These are phyloP conservation scores for Lanmaoa rubissima DNA, from an alignment of 768 basidiomycete genomes.

Conservation along the genomic window DNA sequence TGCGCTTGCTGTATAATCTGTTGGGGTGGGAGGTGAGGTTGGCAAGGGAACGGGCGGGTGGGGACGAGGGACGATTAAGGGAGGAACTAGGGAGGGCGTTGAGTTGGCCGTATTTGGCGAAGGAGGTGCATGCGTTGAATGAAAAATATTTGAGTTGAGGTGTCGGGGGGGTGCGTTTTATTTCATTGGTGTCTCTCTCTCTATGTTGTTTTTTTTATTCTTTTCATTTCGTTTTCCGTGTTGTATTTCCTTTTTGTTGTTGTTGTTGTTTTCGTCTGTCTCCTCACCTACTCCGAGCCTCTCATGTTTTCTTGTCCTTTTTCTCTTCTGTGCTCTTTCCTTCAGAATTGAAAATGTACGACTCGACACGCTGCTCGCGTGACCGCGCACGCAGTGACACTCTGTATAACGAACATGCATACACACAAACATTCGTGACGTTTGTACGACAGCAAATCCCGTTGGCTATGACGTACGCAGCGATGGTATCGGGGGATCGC, in stretches of 20 bases:
- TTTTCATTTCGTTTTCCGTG: not conserved
- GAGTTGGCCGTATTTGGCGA: slow-evolving; percentile 82
- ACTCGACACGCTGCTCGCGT: not conserved
- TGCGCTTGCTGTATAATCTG: slow-evolving; percentile 92
- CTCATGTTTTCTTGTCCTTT: not conserved
- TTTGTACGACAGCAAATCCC: no score
- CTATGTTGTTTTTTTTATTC: not conserved
- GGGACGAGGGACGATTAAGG: slow-evolving; percentile 47
- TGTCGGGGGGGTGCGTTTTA: not conserved
- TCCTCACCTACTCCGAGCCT: no score
- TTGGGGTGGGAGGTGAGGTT: slow-evolving; percentile 93
- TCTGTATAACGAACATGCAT: not conserved
- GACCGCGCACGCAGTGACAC: not conserved
- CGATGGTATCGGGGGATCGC: no score
- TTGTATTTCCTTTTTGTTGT: not conserved
- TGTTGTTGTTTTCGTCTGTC: not conserved
- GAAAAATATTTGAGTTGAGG: slow-evolving; percentile 69
- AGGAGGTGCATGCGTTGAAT: slow-evolving; percentile 82
- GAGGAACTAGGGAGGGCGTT: slow-evolving; percentile 65
- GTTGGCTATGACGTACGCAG: no score
- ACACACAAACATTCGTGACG: no score
- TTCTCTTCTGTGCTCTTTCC: not conserved
- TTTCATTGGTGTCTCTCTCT: not conserved
- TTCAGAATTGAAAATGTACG: not conserved
- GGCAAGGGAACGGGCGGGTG: slow-evolving; percentile 68